Evolutionary conservation across 495 filamentous ascomycete genomes (phyloP).

Genomic region (Aspergillus cristatus): DNA sequence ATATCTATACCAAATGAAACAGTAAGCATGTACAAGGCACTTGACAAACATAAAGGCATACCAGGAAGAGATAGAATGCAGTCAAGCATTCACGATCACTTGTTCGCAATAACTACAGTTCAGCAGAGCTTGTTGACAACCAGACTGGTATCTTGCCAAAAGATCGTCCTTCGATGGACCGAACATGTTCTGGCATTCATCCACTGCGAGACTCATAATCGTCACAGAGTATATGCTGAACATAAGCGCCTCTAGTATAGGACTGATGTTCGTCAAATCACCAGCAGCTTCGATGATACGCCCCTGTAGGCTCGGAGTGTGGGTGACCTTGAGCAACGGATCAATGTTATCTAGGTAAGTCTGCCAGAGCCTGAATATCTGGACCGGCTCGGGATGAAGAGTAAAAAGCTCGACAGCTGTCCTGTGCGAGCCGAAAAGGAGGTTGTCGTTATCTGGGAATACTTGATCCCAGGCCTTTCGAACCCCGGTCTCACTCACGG

Average conservation of each 20-base stretch:
- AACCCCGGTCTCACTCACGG: conserved; percentile 22
- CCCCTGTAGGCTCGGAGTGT: conserved; percentile 41
- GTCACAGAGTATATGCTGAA: conserved; percentile 50
- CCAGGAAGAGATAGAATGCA: conserved; percentile 51
- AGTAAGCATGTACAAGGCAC: not conserved
- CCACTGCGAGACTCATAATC: conserved; percentile 30
- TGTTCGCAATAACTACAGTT: conserved; percentile 36
- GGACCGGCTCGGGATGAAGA: conserved; percentile 36
- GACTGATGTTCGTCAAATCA: conserved; percentile 11
- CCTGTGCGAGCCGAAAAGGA: conserved; percentile 40
- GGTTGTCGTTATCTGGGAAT: conserved; percentile 27
- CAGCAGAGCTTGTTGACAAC: conserved; percentile 46
- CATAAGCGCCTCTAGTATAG: conserved; percentile 33
- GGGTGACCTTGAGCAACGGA: conserved; percentile 45
- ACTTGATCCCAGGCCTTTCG: conserved; percentile 37
- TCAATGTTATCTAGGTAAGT: conserved; percentile 42
- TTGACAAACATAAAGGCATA: conserved; percentile 28
- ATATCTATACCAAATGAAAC: conserved; percentile 32
- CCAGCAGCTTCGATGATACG: conserved; percentile 29
- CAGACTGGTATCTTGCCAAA: conserved; percentile 38
- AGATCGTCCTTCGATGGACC: conserved; percentile 35
- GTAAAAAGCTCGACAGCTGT: conserved; percentile 33
- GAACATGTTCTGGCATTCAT: conserved; percentile 36
- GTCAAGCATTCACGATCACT: conserved; percentile 48
- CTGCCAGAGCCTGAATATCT: conserved; percentile 41